phyloP scores from a whole-genome alignment of 2,329 filamentous ascomycete genomes.

The Aspergillus luchuensis region DNA sequence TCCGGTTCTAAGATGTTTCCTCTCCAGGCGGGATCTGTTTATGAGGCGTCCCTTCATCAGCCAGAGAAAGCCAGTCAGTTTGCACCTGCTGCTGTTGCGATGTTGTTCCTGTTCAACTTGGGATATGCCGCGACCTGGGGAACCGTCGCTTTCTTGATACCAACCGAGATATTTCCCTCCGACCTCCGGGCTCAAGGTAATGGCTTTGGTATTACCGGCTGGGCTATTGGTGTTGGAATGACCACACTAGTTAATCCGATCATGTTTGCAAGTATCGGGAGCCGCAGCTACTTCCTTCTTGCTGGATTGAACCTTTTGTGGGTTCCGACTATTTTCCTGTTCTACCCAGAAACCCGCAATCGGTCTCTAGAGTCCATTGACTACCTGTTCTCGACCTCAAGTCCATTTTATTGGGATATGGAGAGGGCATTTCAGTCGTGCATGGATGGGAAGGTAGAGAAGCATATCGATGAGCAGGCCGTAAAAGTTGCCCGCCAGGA shows the following conservation, averaged over 20 bases:
- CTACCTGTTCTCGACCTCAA: constrained; percentile 52
- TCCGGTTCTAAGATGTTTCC: no score
- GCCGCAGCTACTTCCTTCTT: constrained; percentile 56
- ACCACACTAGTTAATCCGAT: constrained; percentile 56
- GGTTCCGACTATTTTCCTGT: constrained; percentile 54
- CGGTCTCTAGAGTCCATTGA: constrained; percentile 57
- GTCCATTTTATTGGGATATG: constrained; percentile 51
- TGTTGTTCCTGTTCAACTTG: constrained; percentile 50
- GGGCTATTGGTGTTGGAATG: constrained; percentile 60
- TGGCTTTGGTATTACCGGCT: constrained; percentile 61
- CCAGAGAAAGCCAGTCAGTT: constrained; percentile 40
- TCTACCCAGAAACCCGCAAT: constrained; percentile 56
- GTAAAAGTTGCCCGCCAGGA: no score
- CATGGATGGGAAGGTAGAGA: no score
- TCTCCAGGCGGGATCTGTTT: constrained; percentile 43
- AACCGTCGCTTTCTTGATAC: constrained; percentile 54
- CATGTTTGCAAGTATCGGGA: constrained; percentile 52
- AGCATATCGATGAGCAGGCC: no score
- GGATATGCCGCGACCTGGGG: constrained; percentile 55
- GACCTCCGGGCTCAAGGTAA: constrained; percentile 62
- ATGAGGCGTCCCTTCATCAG: constrained; percentile 44
- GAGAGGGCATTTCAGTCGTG: constrained; percentile 23
- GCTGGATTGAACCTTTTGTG: constrained; percentile 55
- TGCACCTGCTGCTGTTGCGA: constrained; percentile 50
- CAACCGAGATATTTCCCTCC: constrained; percentile 60